Conservation (phyloP, 1,139 yeast genomes). For the Blastobotrys capitulatus region DNA sequence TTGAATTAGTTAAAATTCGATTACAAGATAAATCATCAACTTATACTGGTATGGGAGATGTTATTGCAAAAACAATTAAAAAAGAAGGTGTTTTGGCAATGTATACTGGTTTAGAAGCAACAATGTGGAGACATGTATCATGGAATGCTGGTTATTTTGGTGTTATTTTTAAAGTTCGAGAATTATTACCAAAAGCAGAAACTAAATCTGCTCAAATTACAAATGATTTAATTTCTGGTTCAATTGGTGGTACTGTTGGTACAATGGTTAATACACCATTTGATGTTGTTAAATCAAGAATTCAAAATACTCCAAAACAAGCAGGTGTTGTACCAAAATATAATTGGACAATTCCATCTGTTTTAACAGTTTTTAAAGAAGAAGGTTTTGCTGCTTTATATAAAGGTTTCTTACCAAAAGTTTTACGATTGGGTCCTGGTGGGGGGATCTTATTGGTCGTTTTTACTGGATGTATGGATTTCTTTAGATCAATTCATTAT, state of each 20-base stretch:
- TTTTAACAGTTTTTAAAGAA: constrained; percentile 77
- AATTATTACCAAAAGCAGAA: constrained; percentile 71
- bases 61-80: constrained; percentile 62
- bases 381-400: constrained; percentile 71
- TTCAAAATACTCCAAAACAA: constrained; percentile 75
- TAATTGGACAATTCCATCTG: constrained; percentile 86
- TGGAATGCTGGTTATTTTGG: constrained; percentile 99
- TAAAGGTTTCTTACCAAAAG: constrained; percentile 95
- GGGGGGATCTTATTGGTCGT: constrained; percentile 97
- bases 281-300: constrained; percentile 96
- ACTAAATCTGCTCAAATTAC: constrained; percentile 65
- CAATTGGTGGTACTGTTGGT: constrained; percentile 96
- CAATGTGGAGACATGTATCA: constrained; percentile 91
- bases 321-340: constrained; percentile 67
- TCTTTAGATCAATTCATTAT: constrained; percentile 67
- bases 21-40: constrained; percentile 82
- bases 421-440: constrained; percentile 96
- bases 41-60: constrained; percentile 83
- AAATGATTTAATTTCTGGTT: constrained; percentile 86
- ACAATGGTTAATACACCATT: constrained; percentile 92
- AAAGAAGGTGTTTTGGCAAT: constrained; percentile 76
- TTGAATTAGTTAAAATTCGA: constrained; percentile 80
- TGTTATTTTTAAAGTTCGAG: constrained; percentile 80
- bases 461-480: constrained; percentile 90
- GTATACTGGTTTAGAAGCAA: constrained; percentile 94